These are phyloP conservation scores for Pisolithus marmoratus DNA, from an alignment of 768 basidiomycete genomes.

Conservation along the genomic window DNA sequence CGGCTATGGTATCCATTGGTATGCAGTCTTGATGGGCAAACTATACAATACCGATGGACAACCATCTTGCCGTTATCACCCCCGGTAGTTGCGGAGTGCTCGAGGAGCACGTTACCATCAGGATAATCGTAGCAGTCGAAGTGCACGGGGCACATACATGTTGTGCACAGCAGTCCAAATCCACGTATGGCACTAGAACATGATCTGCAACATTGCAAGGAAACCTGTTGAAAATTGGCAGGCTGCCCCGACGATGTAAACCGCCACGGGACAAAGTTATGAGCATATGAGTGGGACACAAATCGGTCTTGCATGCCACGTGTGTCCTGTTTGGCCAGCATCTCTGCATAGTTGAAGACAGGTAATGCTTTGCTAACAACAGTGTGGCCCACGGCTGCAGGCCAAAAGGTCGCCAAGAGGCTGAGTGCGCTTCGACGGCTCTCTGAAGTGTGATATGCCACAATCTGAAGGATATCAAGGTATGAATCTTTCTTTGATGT, in stretches of 20 bases:
- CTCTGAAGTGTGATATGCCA: conserved; percentile 57
- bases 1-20: conserved; percentile 11
- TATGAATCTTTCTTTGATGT: conserved; percentile 61
- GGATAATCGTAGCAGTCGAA: conserved; percentile 75
- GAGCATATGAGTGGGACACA: conserved; percentile 37
- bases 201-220: conserved; percentile 46
- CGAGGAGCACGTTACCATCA: conserved; percentile 51
- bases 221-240: conserved; percentile 24
- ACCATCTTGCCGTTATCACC: conserved; percentile 49
- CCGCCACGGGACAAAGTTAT: conserved; percentile 70
- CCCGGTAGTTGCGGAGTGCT: conserved; percentile 46
- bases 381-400: conserved; percentile 62
- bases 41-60: conserved; percentile 54
- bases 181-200: conserved; percentile 52
- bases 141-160: conserved; percentile 67
- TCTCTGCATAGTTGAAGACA: conserved; percentile 27
- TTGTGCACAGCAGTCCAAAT: conserved; percentile 68
- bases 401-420: conserved; percentile 60
- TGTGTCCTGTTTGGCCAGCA: conserved; percentile 12
- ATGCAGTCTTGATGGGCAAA: conserved; percentile 32
- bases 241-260: conserved; percentile 32
- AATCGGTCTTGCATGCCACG: neutral
- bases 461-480: conserved; percentile 64
- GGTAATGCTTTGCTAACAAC: conserved; percentile 51
- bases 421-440: conserved; percentile 51